Base-by-base conservation (phyloP, 2,329 filamentous ascomycete genomes). In the Tolypocladium ovalisporum region DNA sequence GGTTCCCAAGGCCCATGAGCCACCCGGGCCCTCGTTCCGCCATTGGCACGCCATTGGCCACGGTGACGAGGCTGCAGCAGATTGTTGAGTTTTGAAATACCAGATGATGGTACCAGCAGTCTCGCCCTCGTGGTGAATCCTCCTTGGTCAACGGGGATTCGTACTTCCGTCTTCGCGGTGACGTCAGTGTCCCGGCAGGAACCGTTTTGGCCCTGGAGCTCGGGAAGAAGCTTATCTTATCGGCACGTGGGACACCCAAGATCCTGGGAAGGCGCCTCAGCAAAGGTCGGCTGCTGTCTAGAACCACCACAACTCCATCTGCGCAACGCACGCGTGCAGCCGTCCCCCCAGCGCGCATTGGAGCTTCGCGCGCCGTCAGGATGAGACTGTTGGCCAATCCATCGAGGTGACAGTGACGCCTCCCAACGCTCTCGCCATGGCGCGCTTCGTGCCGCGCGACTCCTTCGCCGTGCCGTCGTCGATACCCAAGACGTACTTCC, bases 401-500 rank as follows among this genome's bases (percentile, higher is more conserved):
- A 17, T 22, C 27, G 27, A 51, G 29, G 47, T 51, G 47, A 51
- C 27, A 49, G 42, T 27, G 13, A 24, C 40, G 5, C 24, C 44
- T 10, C 19, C 24, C 53, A n/a, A 2, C 53, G 39, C 47, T 12
- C 47, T 12, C 27, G 10, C 42, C 42, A 44, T 34, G 40, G 62
- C 69, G 35, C 64, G 63, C 65, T 96, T 97, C 74, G 71, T 87
- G 47, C 90, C 94, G 32, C 89, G 93, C 64, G 71, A 77, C 62
- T 74, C 76, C 56, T 97, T 95, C 71, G 84, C 87, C 42, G 76
- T 85, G 49, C 87, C 93, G 56, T 67, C 76, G 49, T 88, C 86
- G 55, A 86, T 97, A 60, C 87, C 89, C 42, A 86, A 90, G 62
- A 94, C 93, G 59, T 99, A 97, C 75, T 99, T 90, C 75, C 81